Evolutionary conservation across 2,329 filamentous ascomycete genomes (phyloP).

Genomic region (Talaromyces sp.): DNA sequence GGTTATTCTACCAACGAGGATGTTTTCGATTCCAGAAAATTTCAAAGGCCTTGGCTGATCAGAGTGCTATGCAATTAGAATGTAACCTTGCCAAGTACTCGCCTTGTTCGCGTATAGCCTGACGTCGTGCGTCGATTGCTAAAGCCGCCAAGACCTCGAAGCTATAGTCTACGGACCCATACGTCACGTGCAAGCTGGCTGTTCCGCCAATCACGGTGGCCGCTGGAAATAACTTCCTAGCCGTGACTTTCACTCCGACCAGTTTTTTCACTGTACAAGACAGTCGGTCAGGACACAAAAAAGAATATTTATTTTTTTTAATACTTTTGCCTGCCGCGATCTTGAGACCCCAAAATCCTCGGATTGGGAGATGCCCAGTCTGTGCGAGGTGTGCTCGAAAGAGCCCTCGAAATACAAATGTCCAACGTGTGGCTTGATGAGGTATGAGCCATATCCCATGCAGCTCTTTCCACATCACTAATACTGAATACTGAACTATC

Average conservation of each 20-base stretch:
- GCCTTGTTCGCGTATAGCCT: neutral
- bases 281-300: no score
- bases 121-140: no score
- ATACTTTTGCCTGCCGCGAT: neutral
- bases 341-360: neutral
- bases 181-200: neutral
- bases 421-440: constrained; percentile 31
- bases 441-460: constrained; percentile 22
- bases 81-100: neutral
- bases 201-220: neutral
- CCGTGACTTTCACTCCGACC: no score
- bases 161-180: neutral
- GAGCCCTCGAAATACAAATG: constrained; percentile 35
- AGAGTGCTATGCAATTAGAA: neutral
- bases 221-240: neutral
- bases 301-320: no score
- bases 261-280: no score
- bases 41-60: neutral
- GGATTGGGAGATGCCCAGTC: constrained; percentile 21
- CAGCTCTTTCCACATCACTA: neutral
- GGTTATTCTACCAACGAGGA: neutral
- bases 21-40: neutral
- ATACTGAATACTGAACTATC: neutral
- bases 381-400: constrained; percentile 33
- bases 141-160: neutral